phyloP scores from a whole-genome alignment of 2,329 filamentous ascomycete genomes.

The Daldinia sp. region DNA sequence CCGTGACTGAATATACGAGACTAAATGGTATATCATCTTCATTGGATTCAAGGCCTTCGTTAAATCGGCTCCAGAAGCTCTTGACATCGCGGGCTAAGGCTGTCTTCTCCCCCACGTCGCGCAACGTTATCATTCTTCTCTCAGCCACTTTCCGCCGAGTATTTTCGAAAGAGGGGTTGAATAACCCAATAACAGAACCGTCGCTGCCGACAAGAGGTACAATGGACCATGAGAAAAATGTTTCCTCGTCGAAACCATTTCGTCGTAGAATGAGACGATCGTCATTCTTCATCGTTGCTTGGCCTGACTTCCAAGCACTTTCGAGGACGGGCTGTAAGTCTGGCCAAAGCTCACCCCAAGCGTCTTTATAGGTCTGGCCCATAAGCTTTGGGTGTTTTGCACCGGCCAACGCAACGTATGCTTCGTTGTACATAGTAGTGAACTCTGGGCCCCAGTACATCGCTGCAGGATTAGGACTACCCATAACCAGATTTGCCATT shows the following conservation, averaged over 20 bases:
- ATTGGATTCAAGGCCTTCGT: slow-evolving; percentile 75
- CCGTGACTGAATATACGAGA: slow-evolving; percentile 76
- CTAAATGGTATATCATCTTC: slow-evolving; percentile 79
- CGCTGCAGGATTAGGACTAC: slow-evolving; percentile 75
- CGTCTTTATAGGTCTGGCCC: slow-evolving; percentile 73
- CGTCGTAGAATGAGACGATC: slow-evolving; percentile 77
- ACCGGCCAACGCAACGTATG: slow-evolving; percentile 74
- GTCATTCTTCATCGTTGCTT: slow-evolving; percentile 86
- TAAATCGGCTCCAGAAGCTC: slow-evolving; percentile 76
- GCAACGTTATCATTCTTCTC: slow-evolving; percentile 78
- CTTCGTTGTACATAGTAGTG: slow-evolving; percentile 76
- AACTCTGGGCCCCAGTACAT: slow-evolving; percentile 82
- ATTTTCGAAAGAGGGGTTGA: slow-evolving; percentile 84
- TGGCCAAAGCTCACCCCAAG: slow-evolving; percentile 79
- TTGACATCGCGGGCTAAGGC: slow-evolving; percentile 75
- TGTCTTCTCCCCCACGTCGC: slow-evolving; percentile 79
- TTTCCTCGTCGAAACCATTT: slow-evolving; percentile 76
- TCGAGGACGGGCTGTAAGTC: slow-evolving; percentile 73
- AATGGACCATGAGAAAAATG: slow-evolving; percentile 84
- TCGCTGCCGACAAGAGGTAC: slow-evolving; percentile 79
- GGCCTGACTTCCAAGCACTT: slow-evolving; percentile 72
- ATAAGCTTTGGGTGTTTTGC: slow-evolving; percentile 80
- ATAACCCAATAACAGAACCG: slow-evolving; percentile 77
- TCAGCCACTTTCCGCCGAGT: slow-evolving; percentile 81
- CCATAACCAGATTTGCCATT: slow-evolving; percentile 86